Base-by-base conservation (phyloP, 2,329 filamentous ascomycete species). In the Coleophoma crateriformis region DNA sequence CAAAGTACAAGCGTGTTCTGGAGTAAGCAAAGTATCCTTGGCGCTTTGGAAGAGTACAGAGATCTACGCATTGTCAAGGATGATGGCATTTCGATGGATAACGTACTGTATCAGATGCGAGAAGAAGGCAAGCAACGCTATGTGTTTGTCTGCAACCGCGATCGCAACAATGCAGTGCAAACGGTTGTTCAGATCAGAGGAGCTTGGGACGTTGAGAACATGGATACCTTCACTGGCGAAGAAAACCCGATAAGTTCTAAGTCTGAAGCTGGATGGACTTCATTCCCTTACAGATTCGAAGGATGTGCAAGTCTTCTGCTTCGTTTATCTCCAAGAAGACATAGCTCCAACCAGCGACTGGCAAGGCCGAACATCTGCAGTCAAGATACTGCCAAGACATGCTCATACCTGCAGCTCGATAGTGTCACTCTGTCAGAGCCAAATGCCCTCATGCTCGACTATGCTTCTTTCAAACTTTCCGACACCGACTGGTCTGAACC, bases 381-480 rank as follows among this genome's bases (percentile, higher is more conserved):
- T 27, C 6, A 27, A 27, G 27, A 27, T 10, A 2, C 27, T 7
- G 13, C 15, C 17, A 17, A 45, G 33, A 17, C 22, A 19, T 45
- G 12, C 10, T 8, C 33, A 27, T 19, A 11, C 12, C 22, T 45
- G 13, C 12, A 32, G 20, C 50, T 59, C 15, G 33, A 55, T 33
- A 50, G 47, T 33, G 42, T 60, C n/a, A 48, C 14, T 0, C 51
- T 66, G 7, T 60, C 61, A 0, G 64, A 66, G 43, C 60, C 56
- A 1, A 66, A 66, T 35, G 64, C 65, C 12, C 49, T 66, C 3
- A 52, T 66, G 12, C 56, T 66, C 3, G 64, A 66, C 48, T 62
- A 60, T 37, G 64, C 62, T 2, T 47, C 51, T 12, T 64, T 59
- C 50, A 57, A 57, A 35, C 47, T 65, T 8, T 50, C 57, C 38